phyloP scores from a whole-genome alignment of 2,329 filamentous ascomycete species.

The Tolypocladium pustulatum region DNA sequence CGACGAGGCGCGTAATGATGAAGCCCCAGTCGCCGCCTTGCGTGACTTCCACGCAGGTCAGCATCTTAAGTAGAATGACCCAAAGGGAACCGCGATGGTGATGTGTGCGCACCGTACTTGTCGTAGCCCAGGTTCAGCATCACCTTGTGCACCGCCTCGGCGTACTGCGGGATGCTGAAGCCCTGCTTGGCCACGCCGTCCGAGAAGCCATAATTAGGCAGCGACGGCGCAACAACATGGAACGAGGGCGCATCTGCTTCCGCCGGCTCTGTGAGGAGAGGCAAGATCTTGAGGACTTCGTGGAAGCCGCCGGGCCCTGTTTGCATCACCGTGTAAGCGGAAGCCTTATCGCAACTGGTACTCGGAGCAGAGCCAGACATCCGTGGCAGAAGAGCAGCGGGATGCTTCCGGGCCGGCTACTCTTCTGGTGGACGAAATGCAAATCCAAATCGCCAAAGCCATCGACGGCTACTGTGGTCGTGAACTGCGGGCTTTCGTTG shows the following conservation, averaged over 20 bases:
- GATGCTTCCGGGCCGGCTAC: slow-evolving; percentile 39
- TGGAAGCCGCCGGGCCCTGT: slow-evolving; percentile 56
- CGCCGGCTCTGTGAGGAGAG: slow-evolving; percentile 25
- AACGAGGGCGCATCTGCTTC: slow-evolving; percentile 28
- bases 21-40: slow-evolving; percentile 66
- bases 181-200: slow-evolving; percentile 17
- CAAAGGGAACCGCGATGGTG: background rate
- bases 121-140: slow-evolving; percentile 56
- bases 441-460: slow-evolving; percentile 49
- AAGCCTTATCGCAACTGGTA: background rate
- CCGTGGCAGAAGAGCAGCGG: slow-evolving; percentile 46
- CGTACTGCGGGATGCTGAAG: slow-evolving; percentile 22
- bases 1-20: slow-evolving; percentile 52
- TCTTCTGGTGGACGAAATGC: slow-evolving; percentile 53
- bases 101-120: slow-evolving; percentile 16
- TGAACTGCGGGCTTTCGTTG: slow-evolving; percentile 49
- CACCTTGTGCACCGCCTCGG: slow-evolving; percentile 53
- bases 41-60: slow-evolving; percentile 18
- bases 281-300: slow-evolving; percentile 54
- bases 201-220: slow-evolving; percentile 40
- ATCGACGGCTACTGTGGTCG: slow-evolving; percentile 38
- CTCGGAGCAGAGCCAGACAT: slow-evolving; percentile 3
- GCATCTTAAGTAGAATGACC: fast-evolving
- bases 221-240: slow-evolving; percentile 45
- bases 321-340: background rate